Evolutionary conservation across 2,329 filamentous ascomycete genomes (phyloP), one percentile per base, ranked within the genome.

Genomic region (Phialocephala sp.): DNA sequence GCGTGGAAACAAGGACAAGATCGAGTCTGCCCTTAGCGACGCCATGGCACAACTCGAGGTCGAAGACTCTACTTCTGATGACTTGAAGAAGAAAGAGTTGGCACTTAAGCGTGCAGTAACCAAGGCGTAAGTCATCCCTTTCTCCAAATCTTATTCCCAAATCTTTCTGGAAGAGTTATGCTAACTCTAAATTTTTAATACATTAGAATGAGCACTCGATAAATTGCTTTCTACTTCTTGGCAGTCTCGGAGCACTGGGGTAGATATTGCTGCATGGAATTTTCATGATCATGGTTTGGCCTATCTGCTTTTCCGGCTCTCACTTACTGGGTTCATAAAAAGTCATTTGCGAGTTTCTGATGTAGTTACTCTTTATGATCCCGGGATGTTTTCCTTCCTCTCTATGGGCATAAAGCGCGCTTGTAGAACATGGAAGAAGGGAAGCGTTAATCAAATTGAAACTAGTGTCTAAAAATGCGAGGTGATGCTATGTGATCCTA

Each of bases 31-130:
- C 74, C 92, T 99, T 75, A 94, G 91, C 81, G 95, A 99, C 77
- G 95, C 95, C 76, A 98, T 99, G 95, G 92, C 89, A 72, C 91
- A 96, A 83, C 91, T 99, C 71, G 95, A 99, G 89, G 85, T 99
- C 78, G 92, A 94, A 82, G 96, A 99, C 75, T 92, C 92, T 65
- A 83, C 84, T 69, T 91, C 93, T 68, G 96, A 99, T 76, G 95
- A 99, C 79, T 86, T 99, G 75, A 98, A 97, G 92, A 98, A 98
- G 93, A 97, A 97, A 90, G 95, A 99, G 87, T 86, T 99, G 73
- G 93, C 93, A 68, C 88, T 99, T 72, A 99, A 98, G 93, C 88
- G 95, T 78, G 88, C 97, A 75, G 94, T 99, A 76, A 99, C 95
- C 83, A 99, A 98, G 91, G 94, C 69, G 43, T 50, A 50, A 50